Evolutionary conservation across 2,329 filamentous ascomycete species (phyloP).

Genomic region (Aspergillus spinulosporus): DNA sequence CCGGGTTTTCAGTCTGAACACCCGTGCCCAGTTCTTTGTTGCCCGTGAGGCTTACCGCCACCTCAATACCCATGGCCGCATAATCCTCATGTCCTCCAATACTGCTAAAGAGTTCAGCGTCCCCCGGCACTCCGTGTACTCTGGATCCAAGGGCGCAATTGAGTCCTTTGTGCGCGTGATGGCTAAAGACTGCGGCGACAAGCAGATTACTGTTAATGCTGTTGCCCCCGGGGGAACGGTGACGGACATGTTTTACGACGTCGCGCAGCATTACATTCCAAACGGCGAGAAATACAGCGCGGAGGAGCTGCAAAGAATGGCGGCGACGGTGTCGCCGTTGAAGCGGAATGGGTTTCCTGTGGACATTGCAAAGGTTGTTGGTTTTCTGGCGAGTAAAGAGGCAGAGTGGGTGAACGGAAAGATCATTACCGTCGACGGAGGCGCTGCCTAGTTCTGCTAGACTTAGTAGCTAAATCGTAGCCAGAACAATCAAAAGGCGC

Average conservation of each 20-base stretch:
- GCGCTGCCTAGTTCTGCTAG: not conserved
- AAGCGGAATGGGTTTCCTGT: conserved; percentile 6
- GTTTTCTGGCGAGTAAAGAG: conserved; percentile 12
- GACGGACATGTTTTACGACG: conserved; percentile 64
- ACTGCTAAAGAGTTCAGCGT: conserved; percentile 63
- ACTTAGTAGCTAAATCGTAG: not conserved
- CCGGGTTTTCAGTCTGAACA: conserved; percentile 62
- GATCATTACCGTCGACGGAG: conserved; percentile 3
- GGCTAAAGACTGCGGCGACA: conserved; percentile 68
- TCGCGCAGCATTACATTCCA: conserved; percentile 14
- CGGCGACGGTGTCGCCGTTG: conserved; percentile 8
- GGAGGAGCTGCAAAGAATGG: conserved; percentile 11
- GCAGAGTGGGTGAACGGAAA: conserved; percentile 16
- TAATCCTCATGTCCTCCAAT: conserved; percentile 74
- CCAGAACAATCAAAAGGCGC: not conserved
- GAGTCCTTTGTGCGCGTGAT: conserved; percentile 76
- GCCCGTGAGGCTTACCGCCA: conserved; percentile 68
- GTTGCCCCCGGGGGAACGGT: conserved; percentile 68
- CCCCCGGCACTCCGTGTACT: conserved; percentile 71
- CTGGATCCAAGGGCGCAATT: conserved; percentile 72
- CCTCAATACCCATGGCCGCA: conserved; percentile 67
- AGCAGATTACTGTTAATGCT: conserved; percentile 67
- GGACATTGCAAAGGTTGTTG: conserved; percentile 15
- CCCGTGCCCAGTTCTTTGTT: conserved; percentile 64
- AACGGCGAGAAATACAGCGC: conserved; percentile 8